Base-by-base conservation (phyloP, 805 yeast genomes). In the Cyberlindnera japonica region DNA sequence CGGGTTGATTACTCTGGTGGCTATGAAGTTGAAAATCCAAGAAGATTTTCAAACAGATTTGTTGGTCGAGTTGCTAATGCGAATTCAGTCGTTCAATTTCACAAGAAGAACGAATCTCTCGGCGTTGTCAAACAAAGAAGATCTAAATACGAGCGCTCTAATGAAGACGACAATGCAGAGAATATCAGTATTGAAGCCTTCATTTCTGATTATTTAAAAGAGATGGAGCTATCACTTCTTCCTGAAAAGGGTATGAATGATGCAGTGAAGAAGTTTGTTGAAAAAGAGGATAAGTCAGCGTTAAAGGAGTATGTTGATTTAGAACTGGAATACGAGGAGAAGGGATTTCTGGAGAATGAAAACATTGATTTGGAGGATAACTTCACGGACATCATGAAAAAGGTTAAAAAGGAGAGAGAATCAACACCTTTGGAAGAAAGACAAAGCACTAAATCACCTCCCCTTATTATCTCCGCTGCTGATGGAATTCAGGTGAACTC, bases 1-100 rank as follows among this genome's bases (percentile, higher is more conserved):
- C 68, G 89, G 25, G 96, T 90, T 0, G 97, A 93, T 50, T 91
- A 91, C 52, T 70, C 86, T 17, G 96, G 95, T 1, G 95, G 90
- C 5, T 91, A 76, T 54, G 96, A 89, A 50, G 88, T 93, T 14
- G 98, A 90, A 54, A 91, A 90, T 55, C 85, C 95, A 0, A 69
- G 95, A 38, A 66, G 96, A 47, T 87, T 93, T 48, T 87, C 96
- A 13, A 88, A 90, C 55, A 68, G 87, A 53, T 93, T 91, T 68
- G 95, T 85, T 6, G 96, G 96, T 0, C 71, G 71, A 46, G 93
- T 91, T 2, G 99, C 98, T 4, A 93, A 93, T 59, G 78, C 81
- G n/a, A 82, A 86, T 53, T 95, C 89, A 53, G 86, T 90, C 8
- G 75, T 91, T 3, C 80, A 78, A 34, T 83, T 84, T 57, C 76